Evolutionary conservation across 169 alveolate species (phyloP).

Genomic region (Plasmodium ovale): DNA sequence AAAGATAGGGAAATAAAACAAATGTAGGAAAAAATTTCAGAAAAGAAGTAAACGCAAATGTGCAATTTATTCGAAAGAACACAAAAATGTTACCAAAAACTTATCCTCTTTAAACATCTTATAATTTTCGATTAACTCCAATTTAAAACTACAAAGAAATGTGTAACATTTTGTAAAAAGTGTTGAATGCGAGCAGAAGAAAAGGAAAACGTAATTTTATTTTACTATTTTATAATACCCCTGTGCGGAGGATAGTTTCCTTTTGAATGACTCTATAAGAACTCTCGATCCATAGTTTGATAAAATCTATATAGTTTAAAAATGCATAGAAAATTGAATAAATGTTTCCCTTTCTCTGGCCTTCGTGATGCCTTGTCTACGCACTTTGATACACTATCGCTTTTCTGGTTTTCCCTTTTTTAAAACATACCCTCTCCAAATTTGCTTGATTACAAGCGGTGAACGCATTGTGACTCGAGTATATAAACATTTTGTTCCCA

Average conservation of each 20-base stretch:
- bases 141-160: conserved; percentile 40
- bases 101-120: conserved; percentile 65
- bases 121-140: conserved; percentile 51
- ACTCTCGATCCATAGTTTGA: conserved; percentile 38
- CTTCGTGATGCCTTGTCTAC: no score
- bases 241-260: conserved; percentile 33
- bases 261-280: conserved; percentile 18
- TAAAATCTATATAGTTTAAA: conserved; percentile 44
- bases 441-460: conserved; percentile 13
- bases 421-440: conserved; percentile 35
- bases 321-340: conserved; percentile 12
- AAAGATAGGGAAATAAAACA: neutral
- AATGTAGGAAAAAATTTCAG: neutral
- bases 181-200: neutral
- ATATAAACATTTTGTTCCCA: conserved; percentile 23
- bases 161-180: neutral
- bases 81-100: conserved; percentile 36
- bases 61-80: neutral
- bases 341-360: no score
- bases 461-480: conserved; percentile 30
- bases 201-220: neutral
- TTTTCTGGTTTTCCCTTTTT: neutral
- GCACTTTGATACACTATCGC: no score
- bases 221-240: conserved; percentile 22
- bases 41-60: neutral